Evolutionary conservation across 208 protist genomes (phyloP).

Genomic region (Leptomonas pyrrhocoris): DNA sequence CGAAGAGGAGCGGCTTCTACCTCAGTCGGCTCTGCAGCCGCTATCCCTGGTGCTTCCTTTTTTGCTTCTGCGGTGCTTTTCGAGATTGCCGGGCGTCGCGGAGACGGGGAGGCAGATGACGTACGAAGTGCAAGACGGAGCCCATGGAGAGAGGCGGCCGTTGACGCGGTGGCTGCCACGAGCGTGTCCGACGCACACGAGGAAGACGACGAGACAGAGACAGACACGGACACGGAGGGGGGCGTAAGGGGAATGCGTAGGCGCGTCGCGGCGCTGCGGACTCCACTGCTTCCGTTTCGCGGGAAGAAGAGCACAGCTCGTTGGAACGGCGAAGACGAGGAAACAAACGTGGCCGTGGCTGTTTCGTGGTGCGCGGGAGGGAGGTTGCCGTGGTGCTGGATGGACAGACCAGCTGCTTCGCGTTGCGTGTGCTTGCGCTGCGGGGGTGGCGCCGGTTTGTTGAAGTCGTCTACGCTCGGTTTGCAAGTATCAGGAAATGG

Average conservation of each 20-base stretch:
- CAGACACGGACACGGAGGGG: conserved; percentile 14
- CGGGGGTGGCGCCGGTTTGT: conserved; percentile 9
- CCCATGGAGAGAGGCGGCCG: background rate
- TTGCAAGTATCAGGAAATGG: background rate
- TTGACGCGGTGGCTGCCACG: background rate
- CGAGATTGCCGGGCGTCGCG: background rate
- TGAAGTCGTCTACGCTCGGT: background rate
- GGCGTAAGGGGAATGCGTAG: background rate
- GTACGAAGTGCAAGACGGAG: background rate
- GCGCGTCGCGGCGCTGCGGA: background rate
- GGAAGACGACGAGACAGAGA: conserved; percentile 18
- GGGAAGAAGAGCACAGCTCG: background rate
- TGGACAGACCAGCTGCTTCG: conserved; percentile 15
- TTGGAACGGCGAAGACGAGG: background rate
- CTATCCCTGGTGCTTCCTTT: background rate
- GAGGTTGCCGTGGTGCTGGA: background rate
- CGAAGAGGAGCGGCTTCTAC: background rate
- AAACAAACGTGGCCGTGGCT: background rate
- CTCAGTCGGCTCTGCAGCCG: background rate
- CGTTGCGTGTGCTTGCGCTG: conserved; percentile 29
- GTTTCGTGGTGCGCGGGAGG: background rate
- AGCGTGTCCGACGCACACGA: background rate
- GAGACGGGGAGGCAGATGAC: conserved; percentile 16
- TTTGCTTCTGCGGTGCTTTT: background rate
- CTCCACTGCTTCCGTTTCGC: too few relatives aligned